phyloP scores from a whole-genome alignment of 805 yeast species.

The Candida dajiaensis region DNA sequence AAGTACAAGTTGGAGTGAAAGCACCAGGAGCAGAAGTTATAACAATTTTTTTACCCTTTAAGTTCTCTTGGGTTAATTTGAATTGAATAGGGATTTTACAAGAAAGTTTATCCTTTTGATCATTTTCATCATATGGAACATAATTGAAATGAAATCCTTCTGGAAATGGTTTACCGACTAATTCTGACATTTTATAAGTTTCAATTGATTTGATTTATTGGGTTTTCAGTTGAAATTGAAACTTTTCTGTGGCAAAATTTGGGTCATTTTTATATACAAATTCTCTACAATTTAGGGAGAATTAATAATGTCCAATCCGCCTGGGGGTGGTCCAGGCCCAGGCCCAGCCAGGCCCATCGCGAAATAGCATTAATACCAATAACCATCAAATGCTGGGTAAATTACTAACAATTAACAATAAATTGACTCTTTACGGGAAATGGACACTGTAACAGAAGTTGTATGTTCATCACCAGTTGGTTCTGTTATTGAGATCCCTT shows the following conservation, averaged over 20 bases:
- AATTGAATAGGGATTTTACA: constrained; percentile 21
- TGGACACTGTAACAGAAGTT: neutral
- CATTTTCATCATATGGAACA: constrained; percentile 23
- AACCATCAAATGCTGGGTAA: too few species aligned
- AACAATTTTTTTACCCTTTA: constrained; percentile 36
- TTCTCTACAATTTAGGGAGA: too few species aligned
- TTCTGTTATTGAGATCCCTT: neutral
- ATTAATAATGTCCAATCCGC: too few species aligned
- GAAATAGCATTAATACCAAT: too few species aligned
- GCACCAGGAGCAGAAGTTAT: constrained; percentile 83
- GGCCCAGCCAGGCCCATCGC: too few species aligned
- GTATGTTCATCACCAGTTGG: constrained; percentile 2
- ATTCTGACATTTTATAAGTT: constrained; percentile 8
- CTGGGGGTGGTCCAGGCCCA: too few species aligned
- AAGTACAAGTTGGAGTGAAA: constrained; percentile 78
- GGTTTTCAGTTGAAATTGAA: too few species aligned
- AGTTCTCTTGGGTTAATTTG: constrained; percentile 21
- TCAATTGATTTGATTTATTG: neutral
- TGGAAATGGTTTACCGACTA: constrained; percentile 23
- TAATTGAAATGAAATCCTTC: constrained; percentile 24
- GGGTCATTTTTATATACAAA: too few species aligned
- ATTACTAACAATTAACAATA: too few species aligned
- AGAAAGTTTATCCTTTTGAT: constrained; percentile 21
- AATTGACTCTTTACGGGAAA: too few species aligned
- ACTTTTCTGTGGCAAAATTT: too few species aligned